Conservation (phyloP, 768 basidiomycete species). For the Kwoniella newhampshirensis region DNA sequence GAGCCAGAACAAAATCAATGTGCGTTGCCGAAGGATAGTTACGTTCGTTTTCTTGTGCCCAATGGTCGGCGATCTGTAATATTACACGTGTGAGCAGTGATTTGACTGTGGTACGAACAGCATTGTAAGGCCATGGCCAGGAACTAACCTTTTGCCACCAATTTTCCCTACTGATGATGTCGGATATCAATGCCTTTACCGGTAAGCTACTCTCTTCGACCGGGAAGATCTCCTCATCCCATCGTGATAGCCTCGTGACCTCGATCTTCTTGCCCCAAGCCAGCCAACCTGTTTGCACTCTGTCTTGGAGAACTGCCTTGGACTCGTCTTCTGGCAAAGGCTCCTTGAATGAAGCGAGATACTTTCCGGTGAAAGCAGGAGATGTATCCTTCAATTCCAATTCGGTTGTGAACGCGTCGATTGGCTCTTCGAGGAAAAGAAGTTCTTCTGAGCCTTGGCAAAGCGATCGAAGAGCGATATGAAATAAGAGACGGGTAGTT, state of each 20-base stretch:
- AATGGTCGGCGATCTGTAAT: slow-evolving; percentile 61
- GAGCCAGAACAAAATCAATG: slow-evolving; percentile 56
- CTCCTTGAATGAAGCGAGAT: slow-evolving; percentile 62
- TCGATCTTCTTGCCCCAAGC: slow-evolving; percentile 68
- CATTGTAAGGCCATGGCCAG: too few species aligned
- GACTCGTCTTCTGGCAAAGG: slow-evolving; percentile 55
- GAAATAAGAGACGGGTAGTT: slow-evolving; percentile 65
- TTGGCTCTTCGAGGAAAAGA: slow-evolving; percentile 63
- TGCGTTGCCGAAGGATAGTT: slow-evolving; percentile 48
- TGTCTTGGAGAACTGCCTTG: slow-evolving; percentile 58
- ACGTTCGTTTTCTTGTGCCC: slow-evolving; percentile 78
- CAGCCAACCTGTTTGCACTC: slow-evolving; percentile 74
- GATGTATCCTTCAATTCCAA: slow-evolving; percentile 59
- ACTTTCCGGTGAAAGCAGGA: slow-evolving; percentile 60
- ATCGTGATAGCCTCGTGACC: slow-evolving; percentile 39
- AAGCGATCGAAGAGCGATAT: slow-evolving; percentile 75
- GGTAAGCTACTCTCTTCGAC: slow-evolving; percentile 64
- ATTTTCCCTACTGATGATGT: slow-evolving; percentile 57
- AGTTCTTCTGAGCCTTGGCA: slow-evolving; percentile 64
- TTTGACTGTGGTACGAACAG: neutral
- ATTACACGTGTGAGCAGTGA: too few species aligned
- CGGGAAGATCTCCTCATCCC: slow-evolving; percentile 42
- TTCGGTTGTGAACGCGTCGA: slow-evolving; percentile 66
- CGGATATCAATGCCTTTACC: slow-evolving; percentile 61
- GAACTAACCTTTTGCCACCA: slow-evolving; percentile 60